Base-by-base conservation (phyloP, 2,329 filamentous ascomycete species). In the Camillea tinctor region DNA sequence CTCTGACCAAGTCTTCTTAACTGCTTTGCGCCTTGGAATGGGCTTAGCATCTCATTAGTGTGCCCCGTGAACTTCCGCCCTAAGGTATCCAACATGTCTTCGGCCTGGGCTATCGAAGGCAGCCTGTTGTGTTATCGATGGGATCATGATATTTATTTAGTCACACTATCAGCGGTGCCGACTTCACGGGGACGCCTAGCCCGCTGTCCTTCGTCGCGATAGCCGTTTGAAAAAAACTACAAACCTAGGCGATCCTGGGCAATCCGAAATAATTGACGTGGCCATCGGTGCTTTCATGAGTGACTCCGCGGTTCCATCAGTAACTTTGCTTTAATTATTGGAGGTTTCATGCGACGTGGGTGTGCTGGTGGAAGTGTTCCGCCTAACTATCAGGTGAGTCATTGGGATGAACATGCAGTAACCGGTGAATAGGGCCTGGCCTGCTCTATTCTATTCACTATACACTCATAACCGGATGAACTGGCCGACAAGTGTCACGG, bases 1-100 rank as follows among this genome's bases (percentile, higher is more conserved):
- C 49, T 58, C 60, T 60, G 58, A 64, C 60, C 62, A 64, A 66
- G 59, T 53, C n/a, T 22, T 54, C 57, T 51, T 52, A 50, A 50
- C 53, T 58, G 50, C 56, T 57, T 30, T 49, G 57, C 48, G 59
- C 55, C 58, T 21, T 54, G 54, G 50, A 19, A 44, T 54, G 56
- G 55, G 21, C 57, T 50, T 49, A 50, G 50, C 59, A 56, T 56
- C 21, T 52, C 61, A 55, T 52, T 60, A 55, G 40, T 22, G 36
- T 63, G 58, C 52, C 49, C 49, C 55, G 62, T 66, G 59, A 66
- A 61, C 58, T 52, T 48, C 20, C 58, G 51, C 52, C 22, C 53
- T 56, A 22, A 57, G 57, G n/a, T 30, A 44, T 40, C 23, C 57
- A 44, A 44, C 36, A 15, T 44, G 36, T 11, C 36, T 44, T 44